Evolutionary conservation across 2,329 filamentous ascomycete genomes (phyloP), one percentile per base, ranked within the genome.

Genomic region (Ciborinia camelliae): DNA sequence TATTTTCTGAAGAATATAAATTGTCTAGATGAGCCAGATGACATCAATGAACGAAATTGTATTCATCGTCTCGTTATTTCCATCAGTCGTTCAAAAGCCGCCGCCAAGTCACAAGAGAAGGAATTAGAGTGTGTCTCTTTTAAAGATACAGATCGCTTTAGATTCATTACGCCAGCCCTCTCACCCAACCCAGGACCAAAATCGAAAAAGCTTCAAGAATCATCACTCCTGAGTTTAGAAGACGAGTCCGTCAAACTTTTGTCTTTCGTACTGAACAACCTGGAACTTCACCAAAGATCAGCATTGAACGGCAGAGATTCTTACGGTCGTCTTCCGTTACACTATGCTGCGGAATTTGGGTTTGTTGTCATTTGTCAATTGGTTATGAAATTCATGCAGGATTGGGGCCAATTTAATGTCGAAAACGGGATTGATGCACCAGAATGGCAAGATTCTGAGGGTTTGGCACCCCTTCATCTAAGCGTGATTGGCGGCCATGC

Each of bases 301-400:
- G 89, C 89, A 0, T 79, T 98, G 14, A 80, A 84, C 58, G 84
- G 85, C 15, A 86, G 84, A 66, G 94, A 98, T 77, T 83, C 87
- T 0, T 90, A 94, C 66, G 93, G 92, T 3, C 89, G 94, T 5
- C 83, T 94, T 18, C 92, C 94, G 1, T 81, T 98, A 14, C 94
- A 98, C 75, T 97, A 97, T 74, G 92, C 92, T 3, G 94, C 95
- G 0, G 92, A 98, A 75, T 97, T 96, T 74, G 95, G 95, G 2
- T 92, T 97, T 71, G 90, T 95, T 4, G 86, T 92, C n/a, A 88
- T 97, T 12, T 97, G 92, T 73, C 85, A 96, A 74, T 83, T 93
- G 30, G 84, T 98, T 70, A 93, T 97, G 79, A 87, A 89, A 68
- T 89, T 90, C 72, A 93, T 99, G 87, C 90, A 94, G 74, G 84